Conservation (phyloP, 768 basidiomycete species). For the Rhodocollybia butyracea region DNA sequence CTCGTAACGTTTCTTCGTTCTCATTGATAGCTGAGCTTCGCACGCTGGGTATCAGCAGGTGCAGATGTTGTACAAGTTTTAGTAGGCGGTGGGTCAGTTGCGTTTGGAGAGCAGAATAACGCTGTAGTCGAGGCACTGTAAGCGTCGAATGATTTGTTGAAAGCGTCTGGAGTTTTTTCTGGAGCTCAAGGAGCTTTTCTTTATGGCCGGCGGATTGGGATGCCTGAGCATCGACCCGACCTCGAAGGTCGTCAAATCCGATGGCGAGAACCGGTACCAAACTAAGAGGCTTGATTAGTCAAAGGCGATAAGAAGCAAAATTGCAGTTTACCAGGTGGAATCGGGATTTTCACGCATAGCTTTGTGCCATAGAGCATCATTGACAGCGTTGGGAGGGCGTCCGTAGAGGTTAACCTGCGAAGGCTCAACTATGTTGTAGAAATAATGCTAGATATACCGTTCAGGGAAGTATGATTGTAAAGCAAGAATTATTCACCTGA, state of each 20-base stretch:
- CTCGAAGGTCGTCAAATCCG: conserved; percentile 79
- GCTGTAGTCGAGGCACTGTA: conserved; percentile 64
- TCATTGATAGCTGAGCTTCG: conserved; percentile 72
- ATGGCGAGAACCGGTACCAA: conserved; percentile 77
- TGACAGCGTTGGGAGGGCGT: conserved; percentile 67
- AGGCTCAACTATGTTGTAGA: conserved; percentile 83
- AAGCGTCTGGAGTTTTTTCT: conserved; percentile 58
- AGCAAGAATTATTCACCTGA: conserved; percentile 49
- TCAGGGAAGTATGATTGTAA: not conserved
- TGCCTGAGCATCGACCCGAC: conserved; percentile 74
- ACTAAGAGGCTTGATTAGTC: conserved; percentile 31
- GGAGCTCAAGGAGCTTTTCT: conserved; percentile 67
- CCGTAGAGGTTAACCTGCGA: conserved; percentile 61
- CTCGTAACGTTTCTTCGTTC: conserved; percentile 76
- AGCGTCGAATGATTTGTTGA: conserved; percentile 60
- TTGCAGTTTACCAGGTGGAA: conserved; percentile 57
- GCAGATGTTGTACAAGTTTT: conserved; percentile 68
- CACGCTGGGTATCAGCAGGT: conserved; percentile 74
- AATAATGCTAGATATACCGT: conserved; percentile 53
- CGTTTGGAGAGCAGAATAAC: conserved; percentile 59
- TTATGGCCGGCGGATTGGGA: conserved; percentile 64
- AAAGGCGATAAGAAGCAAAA: not conserved
- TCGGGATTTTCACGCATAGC: conserved; percentile 82
- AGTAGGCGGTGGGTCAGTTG: conserved; percentile 72
- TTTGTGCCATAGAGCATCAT: conserved; percentile 75